Percentiles rank a stretch among this genome's conserved stretches.
Evolutionary conservation across 176 grass and related monocot species (phyloP).

Genomic region (Ensete ventricosum): DNA sequence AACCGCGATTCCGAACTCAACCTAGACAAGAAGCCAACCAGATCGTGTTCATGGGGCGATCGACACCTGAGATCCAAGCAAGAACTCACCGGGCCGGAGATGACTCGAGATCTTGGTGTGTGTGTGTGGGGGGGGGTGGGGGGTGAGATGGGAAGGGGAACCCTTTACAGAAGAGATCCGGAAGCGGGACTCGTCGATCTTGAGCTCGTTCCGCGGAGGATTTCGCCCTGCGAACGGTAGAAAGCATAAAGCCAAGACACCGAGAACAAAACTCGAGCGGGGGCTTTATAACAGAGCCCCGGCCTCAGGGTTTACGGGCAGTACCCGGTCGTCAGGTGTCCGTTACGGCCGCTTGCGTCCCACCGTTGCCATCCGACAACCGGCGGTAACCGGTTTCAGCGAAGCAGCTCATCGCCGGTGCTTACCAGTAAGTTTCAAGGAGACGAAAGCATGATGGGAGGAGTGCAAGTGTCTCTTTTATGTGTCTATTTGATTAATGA

Average conservation of each 20-base stretch:
- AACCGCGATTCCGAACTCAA: slow-evolving; percentile 5
- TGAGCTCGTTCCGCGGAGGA: not conserved
- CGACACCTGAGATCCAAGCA: not conserved
- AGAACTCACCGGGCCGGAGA: not conserved
- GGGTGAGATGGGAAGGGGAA: not conserved
- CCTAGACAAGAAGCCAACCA: not conserved
- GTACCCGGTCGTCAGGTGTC: not conserved
- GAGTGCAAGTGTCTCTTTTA: no score
- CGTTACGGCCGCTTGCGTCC: not conserved
- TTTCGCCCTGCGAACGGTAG: not conserved
- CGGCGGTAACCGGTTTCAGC: not conserved
- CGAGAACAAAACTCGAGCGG: not conserved
- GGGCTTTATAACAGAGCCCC: not conserved
- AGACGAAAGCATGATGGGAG: no score
- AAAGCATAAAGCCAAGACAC: not conserved
- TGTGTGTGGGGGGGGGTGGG: no score
- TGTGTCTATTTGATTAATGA: no score
- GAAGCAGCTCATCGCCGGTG: not conserved
- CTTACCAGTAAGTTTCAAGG: no score
- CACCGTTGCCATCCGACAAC: not conserved
- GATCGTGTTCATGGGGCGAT: not conserved
- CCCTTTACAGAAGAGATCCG: not conserved
- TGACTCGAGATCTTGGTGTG: not conserved
- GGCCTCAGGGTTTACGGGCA: not conserved
- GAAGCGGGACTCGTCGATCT: not conserved